phyloP scores from a whole-genome alignment of 1,139 yeast species.

The Geotrichum citri-aurantii region DNA sequence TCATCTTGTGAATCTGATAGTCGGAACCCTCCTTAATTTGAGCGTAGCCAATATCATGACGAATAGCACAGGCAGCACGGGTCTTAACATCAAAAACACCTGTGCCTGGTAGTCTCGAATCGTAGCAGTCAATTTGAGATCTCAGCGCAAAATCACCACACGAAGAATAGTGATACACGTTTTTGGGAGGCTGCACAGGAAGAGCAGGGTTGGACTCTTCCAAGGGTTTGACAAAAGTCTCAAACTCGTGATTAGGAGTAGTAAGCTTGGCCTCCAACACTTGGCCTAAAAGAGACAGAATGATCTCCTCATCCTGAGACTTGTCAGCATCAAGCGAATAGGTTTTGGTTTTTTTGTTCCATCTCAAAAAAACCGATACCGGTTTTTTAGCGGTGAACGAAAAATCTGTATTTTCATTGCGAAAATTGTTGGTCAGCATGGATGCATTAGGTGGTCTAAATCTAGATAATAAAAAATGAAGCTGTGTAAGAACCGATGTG shows the following conservation, averaged over 20 bases:
- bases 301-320: constrained; percentile 60
- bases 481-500: constrained; percentile 68
- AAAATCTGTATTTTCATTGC: constrained; percentile 28
- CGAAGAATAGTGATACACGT: constrained; percentile 64
- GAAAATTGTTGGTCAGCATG: constrained; percentile 44
- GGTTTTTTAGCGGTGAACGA: constrained; percentile 41
- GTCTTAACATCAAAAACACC: constrained; percentile 93
- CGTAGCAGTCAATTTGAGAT: constrained; percentile 85
- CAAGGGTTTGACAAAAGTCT: constrained; percentile 28
- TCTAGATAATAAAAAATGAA: constrained; percentile 65
- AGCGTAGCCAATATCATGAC: constrained; percentile 69
- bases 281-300: constrained; percentile 74
- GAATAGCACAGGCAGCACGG: constrained; percentile 79
- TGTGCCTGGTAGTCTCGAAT: constrained; percentile 72
- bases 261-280: constrained; percentile 71
- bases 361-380: constrained; percentile 41
- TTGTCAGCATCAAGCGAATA: constrained; percentile 71
- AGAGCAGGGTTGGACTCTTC: constrained; percentile 6
- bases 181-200: constrained; percentile 21
- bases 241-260: constrained; percentile 43
- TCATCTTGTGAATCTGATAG: constrained; percentile 57
- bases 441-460: constrained; percentile 46
- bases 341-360: constrained; percentile 36
- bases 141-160: constrained; percentile 70
- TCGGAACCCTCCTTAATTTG: constrained; percentile 50